These are phyloP conservation scores for Fusarium devonianum DNA, from an alignment of 2,329 filamentous ascomycete species.

Conservation along the genomic window DNA sequence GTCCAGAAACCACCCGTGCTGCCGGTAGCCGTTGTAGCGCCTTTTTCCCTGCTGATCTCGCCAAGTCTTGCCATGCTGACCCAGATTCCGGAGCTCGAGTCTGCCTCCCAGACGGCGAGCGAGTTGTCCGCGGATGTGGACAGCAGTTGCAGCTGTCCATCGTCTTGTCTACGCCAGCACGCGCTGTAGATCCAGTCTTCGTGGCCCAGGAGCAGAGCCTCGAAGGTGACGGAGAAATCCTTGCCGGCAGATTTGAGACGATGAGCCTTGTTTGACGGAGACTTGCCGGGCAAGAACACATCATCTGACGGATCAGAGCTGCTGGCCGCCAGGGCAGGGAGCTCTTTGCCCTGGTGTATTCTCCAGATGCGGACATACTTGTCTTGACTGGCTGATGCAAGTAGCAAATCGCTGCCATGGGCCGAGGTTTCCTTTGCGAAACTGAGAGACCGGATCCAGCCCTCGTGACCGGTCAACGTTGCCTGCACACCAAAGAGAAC, in stretches of 20 bases:
- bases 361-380: constrained; percentile 97
- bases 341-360: constrained; percentile 72
- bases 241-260: constrained; percentile 67
- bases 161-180: constrained; percentile 68
- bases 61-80: constrained; percentile 84
- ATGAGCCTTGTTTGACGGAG: constrained; percentile 89
- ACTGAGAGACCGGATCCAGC: constrained; percentile 88
- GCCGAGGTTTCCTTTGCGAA: constrained; percentile 71
- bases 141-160: constrained; percentile 72
- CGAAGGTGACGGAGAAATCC: constrained; percentile 86
- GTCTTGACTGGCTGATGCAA: constrained; percentile 95
- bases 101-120: constrained; percentile 89
- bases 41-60: constrained; percentile 93
- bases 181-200: constrained; percentile 98
- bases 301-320: constrained; percentile 64
- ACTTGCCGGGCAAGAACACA: constrained; percentile 69
- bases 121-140: constrained; percentile 96
- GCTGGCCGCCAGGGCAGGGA: constrained; percentile 63
- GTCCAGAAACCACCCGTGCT: constrained; percentile 98
- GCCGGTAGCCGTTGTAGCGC: constrained; percentile 93
- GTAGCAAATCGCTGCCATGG: constrained; percentile 70
- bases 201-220: constrained; percentile 90
- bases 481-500: constrained; percentile 73
- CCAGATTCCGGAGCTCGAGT: constrained; percentile 87
- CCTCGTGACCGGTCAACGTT: constrained; percentile 87